Percentiles rank a stretch among this genome's conserved stretches.
Evolutionary conservation across 1,284 basidiomycete genomes (phyloP).

Genomic region (Fereydounia khargensis): DNA sequence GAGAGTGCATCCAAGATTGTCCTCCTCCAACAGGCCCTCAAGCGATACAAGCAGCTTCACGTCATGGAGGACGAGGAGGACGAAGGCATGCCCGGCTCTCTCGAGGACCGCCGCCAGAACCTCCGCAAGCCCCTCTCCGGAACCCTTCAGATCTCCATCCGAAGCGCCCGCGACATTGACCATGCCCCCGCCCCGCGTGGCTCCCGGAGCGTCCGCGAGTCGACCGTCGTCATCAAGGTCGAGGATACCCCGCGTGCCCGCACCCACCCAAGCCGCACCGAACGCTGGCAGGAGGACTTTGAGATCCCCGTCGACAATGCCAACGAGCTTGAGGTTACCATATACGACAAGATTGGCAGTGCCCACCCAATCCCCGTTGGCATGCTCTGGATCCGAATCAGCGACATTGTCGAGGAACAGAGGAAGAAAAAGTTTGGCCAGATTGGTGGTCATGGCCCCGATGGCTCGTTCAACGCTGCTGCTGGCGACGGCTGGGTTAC

Average conservation of each 20-base stretch:
- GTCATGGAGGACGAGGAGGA: constrained; percentile 79
- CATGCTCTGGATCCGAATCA: constrained; percentile 91
- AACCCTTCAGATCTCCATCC: constrained; percentile 83
- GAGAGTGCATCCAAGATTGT: constrained; percentile 97
- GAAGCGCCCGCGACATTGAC: constrained; percentile 87
- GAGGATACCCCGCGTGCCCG: constrained; percentile 90
- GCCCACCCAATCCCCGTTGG: constrained; percentile 83
- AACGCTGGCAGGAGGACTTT: constrained; percentile 96
- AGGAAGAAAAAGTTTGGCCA: constrained; percentile 86
- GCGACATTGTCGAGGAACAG: constrained; percentile 90
- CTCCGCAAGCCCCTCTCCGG: constrained; percentile 91
- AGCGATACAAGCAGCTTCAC: constrained; percentile 92
- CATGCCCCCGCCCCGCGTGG: constrained; percentile 73
- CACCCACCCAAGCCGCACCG: constrained; percentile 87
- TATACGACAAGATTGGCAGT: constrained; percentile 85
- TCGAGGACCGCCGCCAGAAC: constrained; percentile 80
- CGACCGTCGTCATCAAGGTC: constrained; percentile 88
- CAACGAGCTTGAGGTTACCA: constrained; percentile 94
- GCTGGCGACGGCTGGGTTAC: constrained; percentile 54
- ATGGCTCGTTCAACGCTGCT: constrained; percentile 61
- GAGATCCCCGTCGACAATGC: constrained; percentile 96
- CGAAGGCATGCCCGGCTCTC: constrained; percentile 61
- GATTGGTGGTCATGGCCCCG: constrained; percentile 37
- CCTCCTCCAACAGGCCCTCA: constrained; percentile 83
- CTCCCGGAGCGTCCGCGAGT: constrained; percentile 65